Base-by-base conservation (phyloP, 257 asterid species). In the Lycium ferocissimum region DNA sequence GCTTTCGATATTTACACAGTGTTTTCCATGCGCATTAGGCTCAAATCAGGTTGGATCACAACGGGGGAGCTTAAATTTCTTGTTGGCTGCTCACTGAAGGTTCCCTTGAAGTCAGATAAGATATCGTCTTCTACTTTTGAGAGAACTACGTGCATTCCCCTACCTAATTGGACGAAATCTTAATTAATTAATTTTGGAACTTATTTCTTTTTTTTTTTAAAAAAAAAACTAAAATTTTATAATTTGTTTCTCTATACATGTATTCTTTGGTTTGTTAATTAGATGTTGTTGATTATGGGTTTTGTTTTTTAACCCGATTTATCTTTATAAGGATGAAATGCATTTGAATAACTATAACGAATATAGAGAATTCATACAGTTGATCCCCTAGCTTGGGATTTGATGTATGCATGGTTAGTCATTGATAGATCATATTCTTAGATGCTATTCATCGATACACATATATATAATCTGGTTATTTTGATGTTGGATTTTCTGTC, bases 41-140 rank as follows among this genome's bases (percentile, higher is more conserved):
- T 93, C 82, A 93, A 89, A 87, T 90, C 92, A n/a, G 79, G 87
- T 75, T 86, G 90, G 87, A 83, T 94, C 81, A 93, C 87, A 54
- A 84, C 93, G 2, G 59, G 88, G 12, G 91, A 57, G 54, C 61
- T 93, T 5, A 95, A 89, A 90, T 93, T 97, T 62, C 89, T 85
- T 89, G 93, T 89, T 66, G 91, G 89, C 53, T 95, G 98, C 81
- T 90, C 88, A 70, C 67, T 95, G 90, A 84, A 76, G 83, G 84
- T 95, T 47, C 98, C 97, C 17, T 79, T 94, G 90, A 71, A 18
- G 5, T 85, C 92, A 18, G 90, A 86, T 80, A 94, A 92, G n/a
- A 84, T 83, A 80, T 87, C 90, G 2, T 37, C 93, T 3, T 84
- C 83, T 0, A 85, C 38, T 73, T 92, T 85, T 75, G 85, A 90